phyloP scores from a whole-genome alignment of 345 rosid genomes.

The Pseudoturritis turrita region DNA sequence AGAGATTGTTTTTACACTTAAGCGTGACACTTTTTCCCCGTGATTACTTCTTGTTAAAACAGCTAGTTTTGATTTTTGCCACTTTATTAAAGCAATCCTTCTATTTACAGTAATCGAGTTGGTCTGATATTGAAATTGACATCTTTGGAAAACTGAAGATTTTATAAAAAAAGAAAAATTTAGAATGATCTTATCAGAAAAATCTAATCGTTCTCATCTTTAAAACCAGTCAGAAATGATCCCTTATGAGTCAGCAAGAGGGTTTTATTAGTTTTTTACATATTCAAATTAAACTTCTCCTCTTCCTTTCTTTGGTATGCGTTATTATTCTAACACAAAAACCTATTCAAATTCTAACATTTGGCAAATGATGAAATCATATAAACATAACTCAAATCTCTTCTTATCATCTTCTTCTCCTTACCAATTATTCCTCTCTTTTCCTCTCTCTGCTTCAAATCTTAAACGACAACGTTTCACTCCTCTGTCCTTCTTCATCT shows the following conservation, averaged over 20 bases:
- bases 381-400: not conserved
- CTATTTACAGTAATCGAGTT: not conserved
- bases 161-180: not conserved
- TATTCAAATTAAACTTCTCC: not conserved
- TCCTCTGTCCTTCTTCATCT: not conserved
- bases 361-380: not conserved
- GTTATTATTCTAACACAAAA: not conserved
- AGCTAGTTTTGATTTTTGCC: not conserved
- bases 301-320: not conserved
- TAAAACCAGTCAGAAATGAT: not conserved
- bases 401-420: not conserved
- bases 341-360: not conserved
- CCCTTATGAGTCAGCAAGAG: conserved; percentile 14
- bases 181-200: not conserved
- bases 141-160: not conserved
- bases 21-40: not conserved
- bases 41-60: conserved; percentile 3
- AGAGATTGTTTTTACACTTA: not conserved
- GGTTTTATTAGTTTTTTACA: not conserved
- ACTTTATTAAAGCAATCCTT: not conserved
- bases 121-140: not conserved
- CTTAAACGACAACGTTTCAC: not conserved
- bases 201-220: not conserved
- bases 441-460: not conserved
- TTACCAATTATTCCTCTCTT: not conserved